phyloP scores from a whole-genome alignment of 78 protist species.

The Cavenderia fasciculata region DNA sequence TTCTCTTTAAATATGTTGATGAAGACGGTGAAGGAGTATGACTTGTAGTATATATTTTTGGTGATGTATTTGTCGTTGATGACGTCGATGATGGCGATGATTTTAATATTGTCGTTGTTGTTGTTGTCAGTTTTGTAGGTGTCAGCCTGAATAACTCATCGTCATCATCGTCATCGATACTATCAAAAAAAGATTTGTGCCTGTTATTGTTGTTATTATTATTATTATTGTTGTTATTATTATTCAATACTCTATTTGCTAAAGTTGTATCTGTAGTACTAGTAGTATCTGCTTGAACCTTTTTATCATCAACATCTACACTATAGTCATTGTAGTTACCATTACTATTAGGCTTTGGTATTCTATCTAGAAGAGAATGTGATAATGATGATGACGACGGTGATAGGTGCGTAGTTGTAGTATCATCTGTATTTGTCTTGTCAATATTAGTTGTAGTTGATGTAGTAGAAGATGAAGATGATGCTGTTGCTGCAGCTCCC shows the following conservation, averaged over 20 bases:
- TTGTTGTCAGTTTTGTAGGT: too few relatives aligned
- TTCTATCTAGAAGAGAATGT: too few relatives aligned
- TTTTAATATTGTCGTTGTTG: neutral
- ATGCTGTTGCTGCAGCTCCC: too few relatives aligned
- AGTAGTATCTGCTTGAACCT: neutral
- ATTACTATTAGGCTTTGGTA: neutral
- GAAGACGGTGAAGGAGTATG: too few relatives aligned
- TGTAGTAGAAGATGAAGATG: too few relatives aligned
- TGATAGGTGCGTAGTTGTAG: too few relatives aligned
- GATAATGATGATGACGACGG: too few relatives aligned
- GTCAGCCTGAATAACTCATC: neutral
- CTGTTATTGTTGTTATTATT: neutral
- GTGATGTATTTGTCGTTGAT: neutral
- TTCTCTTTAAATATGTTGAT: too few relatives aligned
- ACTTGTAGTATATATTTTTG: too few relatives aligned
- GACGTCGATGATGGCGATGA: neutral
- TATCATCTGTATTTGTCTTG: too few relatives aligned
- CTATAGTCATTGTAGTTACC: neutral
- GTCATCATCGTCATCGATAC: neutral
- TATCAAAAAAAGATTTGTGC: neutral
- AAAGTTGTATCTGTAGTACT: neutral
- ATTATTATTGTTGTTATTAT: neutral
- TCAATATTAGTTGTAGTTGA: too few relatives aligned
- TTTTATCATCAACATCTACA: neutral
- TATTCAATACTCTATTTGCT: neutral